phyloP scores from a whole-genome alignment of 257 asterid species.

The Solanum chiquidenum region DNA sequence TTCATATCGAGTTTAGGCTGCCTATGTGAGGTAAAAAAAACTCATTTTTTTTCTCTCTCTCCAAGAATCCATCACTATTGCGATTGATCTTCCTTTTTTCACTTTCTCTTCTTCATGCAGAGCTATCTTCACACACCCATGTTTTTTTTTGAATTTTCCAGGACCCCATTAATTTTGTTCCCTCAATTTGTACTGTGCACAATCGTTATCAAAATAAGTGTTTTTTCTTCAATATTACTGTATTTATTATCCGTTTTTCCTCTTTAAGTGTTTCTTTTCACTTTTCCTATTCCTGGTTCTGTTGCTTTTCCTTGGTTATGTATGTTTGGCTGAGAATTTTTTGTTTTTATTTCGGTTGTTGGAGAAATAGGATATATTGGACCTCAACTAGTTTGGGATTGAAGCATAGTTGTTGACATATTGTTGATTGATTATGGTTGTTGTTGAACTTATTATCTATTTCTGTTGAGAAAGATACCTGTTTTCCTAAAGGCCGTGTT shows the following conservation, averaged over 20 bases:
- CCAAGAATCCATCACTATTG: background rate
- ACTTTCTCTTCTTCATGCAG: background rate
- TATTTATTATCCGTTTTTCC: background rate
- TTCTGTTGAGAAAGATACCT: background rate
- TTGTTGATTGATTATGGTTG: background rate
- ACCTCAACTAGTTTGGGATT: background rate
- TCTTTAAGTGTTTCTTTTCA: background rate
- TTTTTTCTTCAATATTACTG: background rate
- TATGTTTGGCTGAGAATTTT: background rate
- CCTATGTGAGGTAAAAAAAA: background rate
- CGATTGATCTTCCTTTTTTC: background rate
- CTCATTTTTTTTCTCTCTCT: background rate
- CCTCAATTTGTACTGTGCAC: background rate
- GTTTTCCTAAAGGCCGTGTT: background rate
- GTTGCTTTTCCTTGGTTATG: background rate
- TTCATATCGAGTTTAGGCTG: background rate
- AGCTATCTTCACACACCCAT: background rate
- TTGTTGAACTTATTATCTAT: background rate
- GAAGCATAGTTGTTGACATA: background rate
- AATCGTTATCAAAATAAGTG: background rate
- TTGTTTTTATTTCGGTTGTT: background rate
- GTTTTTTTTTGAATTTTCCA: background rate
- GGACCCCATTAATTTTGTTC: background rate
- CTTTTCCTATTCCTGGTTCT: background rate
- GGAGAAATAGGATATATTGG: background rate